These are phyloP conservation scores for Cucurbita maxima DNA, from an alignment of 306 rosid genomes.

Conservation along the genomic window DNA sequence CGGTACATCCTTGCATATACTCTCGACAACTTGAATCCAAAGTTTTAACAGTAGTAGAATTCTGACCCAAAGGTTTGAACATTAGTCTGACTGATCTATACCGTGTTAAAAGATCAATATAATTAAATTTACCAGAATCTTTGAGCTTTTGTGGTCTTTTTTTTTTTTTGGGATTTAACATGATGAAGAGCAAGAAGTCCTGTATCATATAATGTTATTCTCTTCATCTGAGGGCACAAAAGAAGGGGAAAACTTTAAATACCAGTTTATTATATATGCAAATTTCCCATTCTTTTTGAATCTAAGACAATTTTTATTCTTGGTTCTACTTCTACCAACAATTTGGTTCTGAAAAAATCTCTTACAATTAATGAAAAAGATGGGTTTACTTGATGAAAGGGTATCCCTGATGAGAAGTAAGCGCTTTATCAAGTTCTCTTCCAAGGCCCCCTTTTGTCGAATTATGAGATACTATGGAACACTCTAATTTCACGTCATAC, in stretches of 20 bases:
- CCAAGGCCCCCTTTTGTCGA: neutral
- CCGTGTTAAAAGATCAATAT: too few relatives aligned
- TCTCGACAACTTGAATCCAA: neutral
- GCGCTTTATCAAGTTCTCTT: neutral
- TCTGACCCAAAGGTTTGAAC: neutral
- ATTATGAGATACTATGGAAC: neutral
- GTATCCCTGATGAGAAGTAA: neutral
- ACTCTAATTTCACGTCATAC: neutral
- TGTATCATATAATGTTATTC: neutral
- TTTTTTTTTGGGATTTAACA: neutral
- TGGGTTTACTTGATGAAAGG: neutral
- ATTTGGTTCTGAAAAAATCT: neutral
- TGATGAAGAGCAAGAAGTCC: neutral
- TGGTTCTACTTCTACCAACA: neutral
- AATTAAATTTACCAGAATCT: neutral
- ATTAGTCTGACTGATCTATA: too few relatives aligned
- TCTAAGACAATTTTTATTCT: neutral
- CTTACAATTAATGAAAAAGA: neutral
- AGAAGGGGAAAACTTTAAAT: neutral
- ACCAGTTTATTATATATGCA: neutral
- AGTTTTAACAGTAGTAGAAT: neutral
- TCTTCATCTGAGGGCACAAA: neutral
- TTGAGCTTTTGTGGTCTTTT: too few relatives aligned
- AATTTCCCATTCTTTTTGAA: neutral
- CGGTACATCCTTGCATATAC: constrained; percentile 17